Conservation (phyloP, 768 basidiomycete species). For the Boletus subparvulus region DNA sequence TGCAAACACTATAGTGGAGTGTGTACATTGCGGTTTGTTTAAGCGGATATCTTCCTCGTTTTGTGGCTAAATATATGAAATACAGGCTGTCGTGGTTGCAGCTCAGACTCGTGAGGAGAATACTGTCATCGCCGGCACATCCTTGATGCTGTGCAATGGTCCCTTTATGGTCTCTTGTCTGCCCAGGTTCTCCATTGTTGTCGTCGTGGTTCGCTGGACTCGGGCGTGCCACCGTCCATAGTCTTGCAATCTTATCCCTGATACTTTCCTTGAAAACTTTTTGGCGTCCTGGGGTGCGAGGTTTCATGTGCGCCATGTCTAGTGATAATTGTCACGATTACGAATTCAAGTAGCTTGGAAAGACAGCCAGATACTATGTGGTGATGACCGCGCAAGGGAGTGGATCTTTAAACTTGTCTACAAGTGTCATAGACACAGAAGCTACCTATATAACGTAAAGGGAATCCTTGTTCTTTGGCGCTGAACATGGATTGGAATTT, state of each 20-base stretch:
- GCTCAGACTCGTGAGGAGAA: conserved; percentile 69
- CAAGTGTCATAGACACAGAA: neutral
- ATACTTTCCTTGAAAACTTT: neutral
- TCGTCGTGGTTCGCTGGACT: neutral
- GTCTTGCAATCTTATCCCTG: neutral
- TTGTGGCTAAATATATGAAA: conserved; percentile 14
- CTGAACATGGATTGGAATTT: neutral
- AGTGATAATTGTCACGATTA: neutral
- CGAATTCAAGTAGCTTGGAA: neutral
- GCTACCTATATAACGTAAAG: neutral
- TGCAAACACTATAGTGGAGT: conserved; percentile 89
- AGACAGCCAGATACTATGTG: neutral
- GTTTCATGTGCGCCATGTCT: neutral
- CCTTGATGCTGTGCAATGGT: neutral
- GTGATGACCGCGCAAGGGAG: neutral
- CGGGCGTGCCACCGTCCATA: neutral
- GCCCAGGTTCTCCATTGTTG: neutral
- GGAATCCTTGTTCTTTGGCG: conserved; percentile 4
- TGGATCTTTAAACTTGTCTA: neutral
- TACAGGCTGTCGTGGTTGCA: conserved; percentile 85
- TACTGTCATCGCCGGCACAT: neutral
- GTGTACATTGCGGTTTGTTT: conserved; percentile 90
- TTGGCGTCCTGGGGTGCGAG: neutral
- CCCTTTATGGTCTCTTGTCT: neutral
- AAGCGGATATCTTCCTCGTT: neutral